Evolutionary conservation across 768 basidiomycete genomes (phyloP).

Genomic region (Mycena maculata): DNA sequence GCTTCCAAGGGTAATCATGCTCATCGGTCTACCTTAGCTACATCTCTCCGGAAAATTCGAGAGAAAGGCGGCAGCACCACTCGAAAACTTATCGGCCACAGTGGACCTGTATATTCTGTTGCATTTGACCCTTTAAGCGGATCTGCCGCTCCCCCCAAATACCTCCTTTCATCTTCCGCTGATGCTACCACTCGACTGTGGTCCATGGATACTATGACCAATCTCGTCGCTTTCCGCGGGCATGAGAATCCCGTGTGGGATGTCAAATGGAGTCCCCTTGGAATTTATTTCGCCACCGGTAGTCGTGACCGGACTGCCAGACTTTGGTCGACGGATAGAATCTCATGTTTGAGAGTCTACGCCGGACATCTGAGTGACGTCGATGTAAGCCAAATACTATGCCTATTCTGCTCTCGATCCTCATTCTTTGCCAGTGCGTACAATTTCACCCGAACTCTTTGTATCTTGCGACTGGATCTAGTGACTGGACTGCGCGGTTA

Average conservation of each 20-base stretch:
- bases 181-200: conserved; percentile 93
- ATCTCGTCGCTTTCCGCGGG: conserved; percentile 93
- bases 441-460: conserved; percentile 98
- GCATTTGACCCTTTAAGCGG: conserved; percentile 94
- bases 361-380: conserved; percentile 98
- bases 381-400: conserved; percentile 72
- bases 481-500: conserved; percentile 93
- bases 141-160: conserved; percentile 85
- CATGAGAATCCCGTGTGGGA: conserved; percentile 99
- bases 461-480: conserved; percentile 96
- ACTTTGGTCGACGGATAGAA: conserved; percentile 95
- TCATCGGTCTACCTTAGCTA: conserved; percentile 50
- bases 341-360: conserved; percentile 88
- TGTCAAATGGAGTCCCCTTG: conserved; percentile 98
- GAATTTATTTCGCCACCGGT: conserved; percentile 97
- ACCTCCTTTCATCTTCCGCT: conserved; percentile 91
- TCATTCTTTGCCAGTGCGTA: conserved; percentile 71
- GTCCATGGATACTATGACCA: conserved; percentile 95
- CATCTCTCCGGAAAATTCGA: conserved; percentile 71
- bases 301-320: conserved; percentile 95
- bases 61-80: conserved; percentile 88
- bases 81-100: conserved; percentile 96
- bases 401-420: conserved; percentile 6
- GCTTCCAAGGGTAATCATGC: not conserved
- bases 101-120: conserved; percentile 94